Evolutionary conservation across 2,329 filamentous ascomycete genomes (phyloP), one percentile per base, ranked within the genome.

Genomic region (Diaporthe capsici): DNA sequence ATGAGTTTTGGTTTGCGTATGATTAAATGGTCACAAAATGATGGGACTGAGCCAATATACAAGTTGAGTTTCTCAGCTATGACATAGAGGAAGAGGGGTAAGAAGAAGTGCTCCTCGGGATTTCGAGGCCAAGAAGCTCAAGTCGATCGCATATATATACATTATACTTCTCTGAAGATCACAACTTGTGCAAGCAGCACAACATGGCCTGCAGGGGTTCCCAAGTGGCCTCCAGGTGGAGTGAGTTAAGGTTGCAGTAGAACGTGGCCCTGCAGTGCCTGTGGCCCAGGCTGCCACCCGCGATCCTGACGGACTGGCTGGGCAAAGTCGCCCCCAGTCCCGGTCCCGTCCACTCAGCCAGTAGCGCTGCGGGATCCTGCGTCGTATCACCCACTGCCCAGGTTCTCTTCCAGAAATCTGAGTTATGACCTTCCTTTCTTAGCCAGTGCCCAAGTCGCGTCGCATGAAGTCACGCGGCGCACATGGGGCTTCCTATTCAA

Each of bases 371-470:
- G 28, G 65, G 34, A 70, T 70, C 22, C 10, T 28, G 34, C 31
- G 9, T 67, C 44, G 44, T 49, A 67, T 51, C 63, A 67, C 42
- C 44, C 28, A 37, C 28, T 37, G 17, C 65, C 49, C 49, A 15
- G 34, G 49, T 28, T 42, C n/a, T 53, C 34, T 53, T 42, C 49
- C 47, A 42, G 49, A 70, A 55, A 28, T 39, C 49, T 55, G 49
- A 39, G 17, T 55, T 42, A n/a, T 70, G 65, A 70, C 65, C 65
- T 70, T 70, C 65, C 47, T 55, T 55, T 70, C 65, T 25, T 9
- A 31, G 65, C 65, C 65, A 70, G 34, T 55, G n/a, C 49, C 65
- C 47, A 70, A 42, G 65, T 55, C 65, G 49, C 34, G 49, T 44
- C 61, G 39, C 17, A 65, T 47, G 39, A 34, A n/a, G 61, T 70